Conservation (phyloP, 768 basidiomycete genomes). For the Dacryopinax primogenitus region DNA sequence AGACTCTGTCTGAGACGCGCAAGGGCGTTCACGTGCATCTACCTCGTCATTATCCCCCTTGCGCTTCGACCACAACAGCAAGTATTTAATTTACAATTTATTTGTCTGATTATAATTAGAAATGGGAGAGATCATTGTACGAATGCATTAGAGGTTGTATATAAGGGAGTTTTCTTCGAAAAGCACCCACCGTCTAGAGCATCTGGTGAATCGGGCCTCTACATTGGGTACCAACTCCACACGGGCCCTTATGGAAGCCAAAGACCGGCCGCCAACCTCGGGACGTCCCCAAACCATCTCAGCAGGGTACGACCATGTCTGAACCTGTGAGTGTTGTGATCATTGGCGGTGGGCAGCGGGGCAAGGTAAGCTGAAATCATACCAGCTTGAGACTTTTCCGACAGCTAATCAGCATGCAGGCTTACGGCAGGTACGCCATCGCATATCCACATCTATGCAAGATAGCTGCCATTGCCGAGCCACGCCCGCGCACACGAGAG, state of each 20-base stretch:
- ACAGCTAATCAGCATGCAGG: slow-evolving; percentile 27
- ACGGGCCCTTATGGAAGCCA: slow-evolving; percentile 2
- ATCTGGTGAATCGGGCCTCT: background rate
- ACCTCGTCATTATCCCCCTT: no score
- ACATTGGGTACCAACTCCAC: background rate
- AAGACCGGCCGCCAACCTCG: background rate
- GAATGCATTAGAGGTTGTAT: no score
- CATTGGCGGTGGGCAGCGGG: slow-evolving; percentile 74
- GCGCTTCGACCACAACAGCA: no score
- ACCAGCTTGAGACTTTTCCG: background rate
- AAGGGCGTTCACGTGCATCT: background rate
- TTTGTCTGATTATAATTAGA: no score
- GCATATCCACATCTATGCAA: slow-evolving; percentile 49
- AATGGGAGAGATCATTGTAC: no score
- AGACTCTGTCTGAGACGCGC: background rate
- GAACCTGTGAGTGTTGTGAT: slow-evolving; percentile 56
- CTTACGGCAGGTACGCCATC: slow-evolving; percentile 52
- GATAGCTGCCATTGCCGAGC: slow-evolving; percentile 77
- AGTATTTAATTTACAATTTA: no score
- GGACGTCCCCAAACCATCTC: background rate
- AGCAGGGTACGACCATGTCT: background rate
- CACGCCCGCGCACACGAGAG: slow-evolving; percentile 50
- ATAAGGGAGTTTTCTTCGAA: no score
- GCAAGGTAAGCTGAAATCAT: slow-evolving; percentile 37
- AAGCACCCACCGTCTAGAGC: background rate